phyloP scores from a whole-genome alignment of 2,329 filamentous ascomycete genomes.

The Venturia effusa region DNA sequence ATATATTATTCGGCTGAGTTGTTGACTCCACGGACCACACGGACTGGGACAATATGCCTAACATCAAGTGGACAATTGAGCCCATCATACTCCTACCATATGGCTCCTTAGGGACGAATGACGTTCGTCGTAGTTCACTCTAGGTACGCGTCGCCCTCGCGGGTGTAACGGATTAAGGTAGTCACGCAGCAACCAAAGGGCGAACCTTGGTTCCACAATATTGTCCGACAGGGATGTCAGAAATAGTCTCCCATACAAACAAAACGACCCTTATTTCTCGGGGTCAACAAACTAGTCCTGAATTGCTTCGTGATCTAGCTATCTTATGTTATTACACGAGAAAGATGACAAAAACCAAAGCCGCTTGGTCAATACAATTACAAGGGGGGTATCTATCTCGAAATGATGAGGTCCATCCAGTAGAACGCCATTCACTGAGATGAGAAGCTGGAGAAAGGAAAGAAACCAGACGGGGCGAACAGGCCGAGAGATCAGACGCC shows the following conservation, averaged over 20 bases:
- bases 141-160: neutral
- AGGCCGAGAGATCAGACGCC: constrained; percentile 1
- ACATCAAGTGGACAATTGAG: neutral
- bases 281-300: neutral
- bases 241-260: neutral
- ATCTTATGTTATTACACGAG: neutral
- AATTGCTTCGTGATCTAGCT: constrained; percentile 3
- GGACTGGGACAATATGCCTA: neutral
- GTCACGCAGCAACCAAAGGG: neutral
- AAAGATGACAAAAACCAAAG: neutral
- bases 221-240: neutral
- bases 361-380: constrained; percentile 3
- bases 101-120: neutral
- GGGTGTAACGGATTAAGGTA: neutral
- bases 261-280: neutral
- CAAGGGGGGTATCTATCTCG: neutral
- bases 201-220: neutral
- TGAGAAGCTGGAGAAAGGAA: neutral
- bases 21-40: no score
- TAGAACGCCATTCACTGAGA: neutral
- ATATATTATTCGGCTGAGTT: no score
- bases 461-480: neutral
- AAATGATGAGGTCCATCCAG: neutral
- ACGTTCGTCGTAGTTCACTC: neutral
- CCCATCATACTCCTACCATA: neutral